phyloP scores from a whole-genome alignment of 192 early-diverging fungal species.

The Chytriomyces hyalinus region DNA sequence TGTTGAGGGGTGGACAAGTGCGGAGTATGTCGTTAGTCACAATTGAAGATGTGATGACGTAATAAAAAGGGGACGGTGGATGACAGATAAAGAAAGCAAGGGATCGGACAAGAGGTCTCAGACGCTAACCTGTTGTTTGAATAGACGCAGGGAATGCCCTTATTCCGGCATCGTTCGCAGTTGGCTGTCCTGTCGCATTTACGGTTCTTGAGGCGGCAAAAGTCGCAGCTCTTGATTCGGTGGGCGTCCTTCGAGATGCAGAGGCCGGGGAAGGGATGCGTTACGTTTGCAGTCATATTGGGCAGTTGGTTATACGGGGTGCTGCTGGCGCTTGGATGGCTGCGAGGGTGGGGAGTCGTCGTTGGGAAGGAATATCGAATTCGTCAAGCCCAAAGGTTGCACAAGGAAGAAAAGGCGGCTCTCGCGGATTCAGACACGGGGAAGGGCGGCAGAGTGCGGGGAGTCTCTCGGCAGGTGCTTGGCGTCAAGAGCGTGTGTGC shows the following conservation, averaged over 20 bases:
- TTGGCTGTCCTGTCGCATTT: not conserved
- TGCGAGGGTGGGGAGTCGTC: too few relatives aligned
- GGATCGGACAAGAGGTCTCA: not conserved
- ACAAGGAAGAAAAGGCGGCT: too few relatives aligned
- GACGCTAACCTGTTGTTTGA: slow-evolving; percentile 2
- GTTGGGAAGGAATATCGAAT: too few relatives aligned
- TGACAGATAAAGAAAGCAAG: not conserved
- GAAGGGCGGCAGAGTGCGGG: too few relatives aligned
- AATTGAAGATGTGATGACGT: not conserved
- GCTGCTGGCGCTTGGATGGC: too few relatives aligned
- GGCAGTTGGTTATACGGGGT: too few relatives aligned
- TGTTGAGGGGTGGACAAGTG: too few relatives aligned
- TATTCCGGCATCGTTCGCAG: slow-evolving; percentile 1
- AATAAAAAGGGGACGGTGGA: not conserved
- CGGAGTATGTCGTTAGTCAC: not conserved
- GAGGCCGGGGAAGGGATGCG: not conserved
- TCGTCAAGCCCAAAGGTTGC: too few relatives aligned
- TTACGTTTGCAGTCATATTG: too few relatives aligned
- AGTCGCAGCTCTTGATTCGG: not conserved
- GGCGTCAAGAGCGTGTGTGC: too few relatives aligned
- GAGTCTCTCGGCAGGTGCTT: too few relatives aligned
- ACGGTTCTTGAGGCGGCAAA: not conserved
- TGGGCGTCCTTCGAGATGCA: not conserved
- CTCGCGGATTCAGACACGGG: too few relatives aligned
- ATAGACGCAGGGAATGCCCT: not conserved